phyloP scores from a whole-genome alignment of 2,329 filamentous ascomycete species.

The Colletotrichum eleusines region DNA sequence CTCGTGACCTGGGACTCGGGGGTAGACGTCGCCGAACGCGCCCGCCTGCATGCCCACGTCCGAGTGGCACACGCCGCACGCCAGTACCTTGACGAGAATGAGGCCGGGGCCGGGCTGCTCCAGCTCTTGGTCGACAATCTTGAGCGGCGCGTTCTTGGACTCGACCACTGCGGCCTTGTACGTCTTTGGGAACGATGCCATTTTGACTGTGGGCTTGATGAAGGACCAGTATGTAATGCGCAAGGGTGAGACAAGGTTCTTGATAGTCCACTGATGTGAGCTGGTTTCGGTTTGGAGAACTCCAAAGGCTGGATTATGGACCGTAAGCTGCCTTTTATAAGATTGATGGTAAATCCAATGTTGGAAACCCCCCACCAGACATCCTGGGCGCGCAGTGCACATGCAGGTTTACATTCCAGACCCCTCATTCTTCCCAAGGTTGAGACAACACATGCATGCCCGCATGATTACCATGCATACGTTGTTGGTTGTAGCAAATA shows the following conservation, averaged over 20 bases:
- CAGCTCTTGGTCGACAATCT: slow-evolving; percentile 70
- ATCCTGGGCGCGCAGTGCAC: no score
- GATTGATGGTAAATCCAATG: neutral
- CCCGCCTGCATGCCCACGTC: slow-evolving; percentile 65
- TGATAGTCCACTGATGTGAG: neutral
- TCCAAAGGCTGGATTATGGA: neutral
- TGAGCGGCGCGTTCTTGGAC: slow-evolving; percentile 62
- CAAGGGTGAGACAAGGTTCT: neutral
- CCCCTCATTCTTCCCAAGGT: slow-evolving; percentile 6
- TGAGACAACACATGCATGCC: no score
- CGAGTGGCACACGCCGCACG: slow-evolving; percentile 78
- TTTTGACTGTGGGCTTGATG: neutral
- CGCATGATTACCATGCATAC: no score
- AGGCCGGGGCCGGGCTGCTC: slow-evolving; percentile 67
- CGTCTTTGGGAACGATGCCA: slow-evolving; percentile 67
- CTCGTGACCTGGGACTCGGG: slow-evolving; percentile 78
- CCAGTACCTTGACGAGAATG: slow-evolving; percentile 77
- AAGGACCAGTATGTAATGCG: neutral
- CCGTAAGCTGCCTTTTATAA: neutral
- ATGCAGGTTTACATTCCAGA: neutral
- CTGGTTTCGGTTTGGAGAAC: neutral
- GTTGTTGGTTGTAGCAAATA: neutral
- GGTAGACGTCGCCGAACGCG: slow-evolving; percentile 66
- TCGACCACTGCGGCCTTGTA: slow-evolving; percentile 76
- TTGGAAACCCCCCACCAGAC: no score